phyloP scores from a whole-genome alignment of 2,329 filamentous ascomycete genomes.

The Paecilomyces variotii region DNA sequence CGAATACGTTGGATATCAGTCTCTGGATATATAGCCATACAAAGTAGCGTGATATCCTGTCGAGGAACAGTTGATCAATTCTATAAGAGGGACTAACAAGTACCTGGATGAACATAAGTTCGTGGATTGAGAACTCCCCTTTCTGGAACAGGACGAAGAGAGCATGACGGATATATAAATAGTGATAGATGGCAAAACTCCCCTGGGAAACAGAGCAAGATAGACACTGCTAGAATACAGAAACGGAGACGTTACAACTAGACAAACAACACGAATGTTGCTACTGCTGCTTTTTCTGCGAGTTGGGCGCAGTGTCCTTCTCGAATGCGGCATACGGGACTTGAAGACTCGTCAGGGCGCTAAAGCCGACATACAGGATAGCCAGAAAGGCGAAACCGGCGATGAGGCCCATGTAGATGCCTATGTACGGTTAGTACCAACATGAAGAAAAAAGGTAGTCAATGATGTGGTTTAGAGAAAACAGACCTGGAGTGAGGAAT shows the following conservation, averaged over 20 bases:
- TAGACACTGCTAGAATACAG: neutral
- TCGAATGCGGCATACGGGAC: conserved; percentile 93
- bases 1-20: no score
- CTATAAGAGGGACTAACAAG: no score
- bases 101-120: neutral
- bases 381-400: conserved; percentile 62
- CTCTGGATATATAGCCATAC: no score
- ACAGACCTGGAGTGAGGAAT: conserved; percentile 78
- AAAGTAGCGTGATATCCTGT: no score
- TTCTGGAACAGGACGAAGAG: conserved; percentile 2
- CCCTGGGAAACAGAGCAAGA: neutral
- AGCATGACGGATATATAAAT: conserved; percentile 5
- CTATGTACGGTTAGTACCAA: conserved; percentile 36
- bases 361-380: conserved; percentile 72
- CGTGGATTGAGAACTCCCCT: neutral
- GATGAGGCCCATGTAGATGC: conserved; percentile 80
- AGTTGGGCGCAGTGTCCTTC: conserved; percentile 85
- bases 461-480: neutral
- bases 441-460: neutral
- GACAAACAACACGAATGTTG: neutral
- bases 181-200: conserved; percentile 1
- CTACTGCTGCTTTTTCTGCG: conserved; percentile 70
- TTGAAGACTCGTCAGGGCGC: conserved; percentile 68
- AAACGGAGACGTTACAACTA: neutral
- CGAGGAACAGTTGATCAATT: no score